Percentiles rank a stretch among this genome's conserved stretches.
phyloP scores from a whole-genome alignment of 2,329 filamentous ascomycete genomes.

The Calonectria hongkongensis region DNA sequence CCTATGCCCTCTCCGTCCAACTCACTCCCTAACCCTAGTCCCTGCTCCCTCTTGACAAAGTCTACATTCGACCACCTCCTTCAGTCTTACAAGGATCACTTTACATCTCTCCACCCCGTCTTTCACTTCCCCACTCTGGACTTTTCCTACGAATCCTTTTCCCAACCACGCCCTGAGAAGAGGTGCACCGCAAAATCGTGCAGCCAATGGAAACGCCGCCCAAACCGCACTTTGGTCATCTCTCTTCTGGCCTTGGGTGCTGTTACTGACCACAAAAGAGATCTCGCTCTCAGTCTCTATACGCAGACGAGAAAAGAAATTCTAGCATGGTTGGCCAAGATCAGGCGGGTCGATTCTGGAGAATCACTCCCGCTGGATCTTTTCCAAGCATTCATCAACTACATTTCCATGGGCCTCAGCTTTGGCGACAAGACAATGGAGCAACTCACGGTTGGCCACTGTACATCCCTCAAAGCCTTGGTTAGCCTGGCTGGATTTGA shows the following conservation, averaged over 20 bases:
- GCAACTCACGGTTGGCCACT: slow-evolving; percentile 11
- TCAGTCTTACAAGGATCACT: slow-evolving; percentile 7
- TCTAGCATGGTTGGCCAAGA: slow-evolving; percentile 9
- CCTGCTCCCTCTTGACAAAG: slow-evolving; percentile 2
- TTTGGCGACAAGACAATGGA: slow-evolving; percentile 20
- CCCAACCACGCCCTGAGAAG: background rate
- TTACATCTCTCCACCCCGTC: slow-evolving; percentile 5
- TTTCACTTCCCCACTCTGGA: slow-evolving; percentile 10
- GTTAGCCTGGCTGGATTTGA: slow-evolving; percentile 8
- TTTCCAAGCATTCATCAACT: slow-evolving; percentile 15
- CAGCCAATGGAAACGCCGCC: slow-evolving; percentile 1
- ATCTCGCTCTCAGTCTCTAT: slow-evolving; percentile 5
- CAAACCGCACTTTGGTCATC: background rate
- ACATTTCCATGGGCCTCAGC: slow-evolving; percentile 5
- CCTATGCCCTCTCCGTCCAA: background rate
- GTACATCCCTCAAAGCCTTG: background rate
- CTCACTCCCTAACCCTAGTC: background rate
- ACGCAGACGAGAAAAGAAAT: slow-evolving; percentile 22
- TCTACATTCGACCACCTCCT: slow-evolving; percentile 9
- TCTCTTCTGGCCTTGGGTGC: slow-evolving; percentile 4
- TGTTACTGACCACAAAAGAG: slow-evolving; percentile 8
- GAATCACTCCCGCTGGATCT: slow-evolving; percentile 4
- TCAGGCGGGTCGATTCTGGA: background rate
- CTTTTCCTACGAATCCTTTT: slow-evolving; percentile 2
- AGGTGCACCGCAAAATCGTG: background rate